Evolutionary conservation across 208 protist genomes (phyloP), one percentile per base, ranked within the genome.

Genomic region (Porcisia hertigi): DNA sequence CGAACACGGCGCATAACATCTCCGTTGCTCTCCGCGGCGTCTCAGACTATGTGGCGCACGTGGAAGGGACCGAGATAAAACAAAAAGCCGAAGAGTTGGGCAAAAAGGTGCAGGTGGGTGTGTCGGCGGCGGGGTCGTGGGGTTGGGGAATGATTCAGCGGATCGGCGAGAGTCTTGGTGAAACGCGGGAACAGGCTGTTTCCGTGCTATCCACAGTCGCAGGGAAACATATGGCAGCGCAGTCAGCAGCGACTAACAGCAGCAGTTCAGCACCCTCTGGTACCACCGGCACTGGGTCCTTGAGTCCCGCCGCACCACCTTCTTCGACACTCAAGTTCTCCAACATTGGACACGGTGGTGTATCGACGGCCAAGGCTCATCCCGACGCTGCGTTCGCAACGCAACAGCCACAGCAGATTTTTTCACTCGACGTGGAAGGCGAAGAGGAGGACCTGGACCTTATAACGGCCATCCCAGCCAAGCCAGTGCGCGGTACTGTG

Each of bases 391-490:
- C 71, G 18, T 52, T 0, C 16, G 2, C 52, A 59, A 11, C 55
- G 18, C 57, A 64, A 53, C 53, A 57, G 18, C 60, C 65, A 41
- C 77, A 76, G 71, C 79, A 85, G 52, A 66, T 75, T 57, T 92
- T 94, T 67, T 90, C 88, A 11, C 77, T 92, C 0, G 86, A 78
- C n/a, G 87, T 86, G 47, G 79, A 81, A 12, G 85, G 86, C 45
- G 86, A 84, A 20, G 86, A 92, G 18, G 92, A 94, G 9, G 92
- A 94, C 76, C 78, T 94, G 59, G 88, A 86, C 66, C 87, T 96
- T 67, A 96, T 96, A 71, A 91, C 82, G 45, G 85, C 53, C 30
- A 86, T 92, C 20, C 82, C 87, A 0, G 55, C 69, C 16, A 63
- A 58, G 3, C 73, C 73, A 54, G 59, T 76, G 64, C 72, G 63